Base-by-base conservation (phyloP, 2,329 filamentous ascomycete genomes). In the Clonostachys rhizophaga region DNA sequence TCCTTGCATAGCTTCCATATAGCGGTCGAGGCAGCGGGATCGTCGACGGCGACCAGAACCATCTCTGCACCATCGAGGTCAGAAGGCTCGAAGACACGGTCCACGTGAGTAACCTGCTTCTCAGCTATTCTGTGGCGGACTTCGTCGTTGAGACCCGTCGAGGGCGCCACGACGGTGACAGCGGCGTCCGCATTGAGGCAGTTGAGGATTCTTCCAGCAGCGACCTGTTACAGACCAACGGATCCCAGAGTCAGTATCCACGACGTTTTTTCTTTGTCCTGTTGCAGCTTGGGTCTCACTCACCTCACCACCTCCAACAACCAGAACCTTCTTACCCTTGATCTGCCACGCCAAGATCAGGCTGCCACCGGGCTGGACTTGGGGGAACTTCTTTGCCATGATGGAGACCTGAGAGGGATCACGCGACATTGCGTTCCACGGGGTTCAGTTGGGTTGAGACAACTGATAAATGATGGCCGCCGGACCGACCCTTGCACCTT, bases 331-430 rank as follows among this genome's bases (percentile, higher is more conserved):
- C 69, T 95, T 96, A 66, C 86, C 85, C 62, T 84, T 87, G 59
- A 96, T 85, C 71, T 97, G 94, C 91, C 92, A 99, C 62, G 94
- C 94, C 45, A 99, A 74, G 53, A 99, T 94, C 54, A 99, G 72
- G 51, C 92, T 97, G 49, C 91, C 94, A 45, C 92, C 92, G 48
- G 90, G 89, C 68, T 96, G 85, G 30, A 97, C 81, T 53, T 86
- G 76, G 48, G 91, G 90, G 61, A 88, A 96, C 44, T 78, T 64
- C 44, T 65, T 66, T 37, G 62, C 59, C 63, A 69, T 65, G 51
- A 30, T 30, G 8, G 24, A 30, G 41, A 10, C 24, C 24, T 30
- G 24, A 30, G 24, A 30, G 24, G 9, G 24, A 30, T 30, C 24
- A 30, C 24, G 8, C 9, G 24, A 10, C 24, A 30, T 30, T 30